phyloP scores from a whole-genome alignment of 73 alveolate genomes.

The Uronychia setigera region DNA sequence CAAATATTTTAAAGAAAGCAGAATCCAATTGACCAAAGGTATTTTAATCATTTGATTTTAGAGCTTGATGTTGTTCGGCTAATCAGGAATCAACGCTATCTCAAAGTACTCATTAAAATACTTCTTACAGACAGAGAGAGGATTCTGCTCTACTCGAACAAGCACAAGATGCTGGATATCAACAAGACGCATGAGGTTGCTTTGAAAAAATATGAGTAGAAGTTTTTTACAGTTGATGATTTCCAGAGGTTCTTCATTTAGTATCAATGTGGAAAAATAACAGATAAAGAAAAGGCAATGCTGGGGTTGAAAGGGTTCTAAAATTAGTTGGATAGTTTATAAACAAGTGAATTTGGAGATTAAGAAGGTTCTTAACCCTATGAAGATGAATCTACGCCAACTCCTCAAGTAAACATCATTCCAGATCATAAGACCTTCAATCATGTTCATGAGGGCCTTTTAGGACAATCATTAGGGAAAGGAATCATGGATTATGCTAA shows the following conservation, averaged over 20 bases:
- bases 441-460: no score
- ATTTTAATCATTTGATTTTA: no score
- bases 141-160: not conserved
- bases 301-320: no score
- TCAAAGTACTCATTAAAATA: no score
- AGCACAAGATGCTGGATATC: not conserved
- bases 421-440: no score
- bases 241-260: not conserved
- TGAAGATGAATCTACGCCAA: no score
- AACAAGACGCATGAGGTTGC: not conserved
- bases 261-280: not conserved
- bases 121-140: not conserved
- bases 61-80: not conserved
- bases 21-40: not conserved
- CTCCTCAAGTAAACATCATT: no score
- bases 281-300: not conserved
- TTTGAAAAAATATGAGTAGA: not conserved
- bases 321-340: no score
- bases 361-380: no score
- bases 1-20: not conserved
- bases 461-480: no score
- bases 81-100: not conserved
- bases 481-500: no score
- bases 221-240: not conserved
- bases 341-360: no score